Evolutionary conservation across 106 monocot genomes (phyloP), one percentile per base, ranked within the genome.

Genomic region (Dendrobium huoshanense): DNA sequence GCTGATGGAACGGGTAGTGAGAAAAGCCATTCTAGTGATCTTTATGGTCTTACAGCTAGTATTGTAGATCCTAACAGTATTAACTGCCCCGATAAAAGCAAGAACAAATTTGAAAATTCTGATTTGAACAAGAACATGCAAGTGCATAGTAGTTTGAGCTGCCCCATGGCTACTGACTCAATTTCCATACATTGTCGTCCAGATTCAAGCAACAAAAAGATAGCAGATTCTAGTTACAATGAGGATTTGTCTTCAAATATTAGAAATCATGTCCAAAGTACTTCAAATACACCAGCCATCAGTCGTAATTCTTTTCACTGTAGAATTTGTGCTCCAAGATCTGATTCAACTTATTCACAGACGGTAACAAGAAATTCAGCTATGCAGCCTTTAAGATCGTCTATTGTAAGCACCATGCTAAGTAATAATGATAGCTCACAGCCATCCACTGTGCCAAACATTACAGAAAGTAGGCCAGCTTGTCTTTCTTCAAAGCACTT

Each of bases 91-190:
- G 64, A 11, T 41, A 27, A 13, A 16, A 43, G 7, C 72, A 9
- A 31, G 27, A 76, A 15, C 42, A 15, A 20, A 9, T 41, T 0
- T 73, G 81, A 42, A 65, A 31, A 41, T 76, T 40, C 78, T 19
- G 81, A 84, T 55, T 61, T 87, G 43, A 87, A 87, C 65, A 54
- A 54, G 4, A 20, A 22, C 6, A 2, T 56, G 4, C 40, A 80
- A 20, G 41, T 19, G 0, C 64, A 1, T 56, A 3, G 37, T 72
- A 37, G 68, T 54, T 68, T 37, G 31, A 61, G 37, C 33, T 22
- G 22, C 9, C 45, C 45, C 45, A 9, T 45, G 45, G 9, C 45
- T 1, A 45, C 8, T 45, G 45, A 45, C 45, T 45, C 45, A 45
- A 45, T 9, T 45, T 45, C 45, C 45, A 5, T 45, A 9, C 45